Percentiles rank a stretch among this genome's conserved stretches.
These are phyloP conservation scores for Licmophora abbreviata DNA, from an alignment of 108 stramenopile genomes.

Conservation along the genomic window DNA sequence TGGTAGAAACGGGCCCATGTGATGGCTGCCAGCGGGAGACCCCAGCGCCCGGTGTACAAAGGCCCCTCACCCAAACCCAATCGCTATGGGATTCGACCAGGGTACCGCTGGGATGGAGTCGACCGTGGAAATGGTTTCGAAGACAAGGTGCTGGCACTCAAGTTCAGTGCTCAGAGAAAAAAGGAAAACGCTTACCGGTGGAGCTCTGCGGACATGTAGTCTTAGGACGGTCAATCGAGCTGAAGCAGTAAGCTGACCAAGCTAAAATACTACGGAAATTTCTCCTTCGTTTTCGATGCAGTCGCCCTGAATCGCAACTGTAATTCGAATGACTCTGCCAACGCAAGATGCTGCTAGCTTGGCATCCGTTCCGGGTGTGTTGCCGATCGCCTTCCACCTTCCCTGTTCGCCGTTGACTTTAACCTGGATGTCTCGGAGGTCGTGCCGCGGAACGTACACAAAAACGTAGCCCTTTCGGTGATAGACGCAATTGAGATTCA, in stretches of 20 bases:
- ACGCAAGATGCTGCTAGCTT: slow-evolving; percentile 1
- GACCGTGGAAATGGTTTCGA: slow-evolving; percentile 97
- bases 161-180: slow-evolving; percentile 38
- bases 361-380: slow-evolving; percentile 25
- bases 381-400: slow-evolving; percentile 47
- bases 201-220: slow-evolving; percentile 76
- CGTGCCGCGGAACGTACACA: slow-evolving; percentile 48
- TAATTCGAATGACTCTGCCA: slow-evolving; percentile 42
- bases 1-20: slow-evolving; percentile 2
- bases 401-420: slow-evolving; percentile 35
- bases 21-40: not conserved
- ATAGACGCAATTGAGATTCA: slow-evolving; percentile 47
- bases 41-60: slow-evolving; percentile 80
- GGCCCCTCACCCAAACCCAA: slow-evolving; percentile 92
- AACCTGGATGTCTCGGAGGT: slow-evolving; percentile 25
- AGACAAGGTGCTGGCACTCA: slow-evolving; percentile 56
- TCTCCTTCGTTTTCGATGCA: slow-evolving; percentile 32
- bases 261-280: slow-evolving; percentile 7
- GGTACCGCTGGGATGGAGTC: slow-evolving; percentile 97
- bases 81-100: slow-evolving; percentile 89
- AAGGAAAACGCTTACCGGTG: slow-evolving; percentile 71
- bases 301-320: slow-evolving; percentile 33
- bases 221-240: not conserved
- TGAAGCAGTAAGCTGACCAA: not conserved
- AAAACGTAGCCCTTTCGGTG: slow-evolving; percentile 53